phyloP scores from a whole-genome alignment of 73 alveolate species.

The Breviolum minutum region DNA sequence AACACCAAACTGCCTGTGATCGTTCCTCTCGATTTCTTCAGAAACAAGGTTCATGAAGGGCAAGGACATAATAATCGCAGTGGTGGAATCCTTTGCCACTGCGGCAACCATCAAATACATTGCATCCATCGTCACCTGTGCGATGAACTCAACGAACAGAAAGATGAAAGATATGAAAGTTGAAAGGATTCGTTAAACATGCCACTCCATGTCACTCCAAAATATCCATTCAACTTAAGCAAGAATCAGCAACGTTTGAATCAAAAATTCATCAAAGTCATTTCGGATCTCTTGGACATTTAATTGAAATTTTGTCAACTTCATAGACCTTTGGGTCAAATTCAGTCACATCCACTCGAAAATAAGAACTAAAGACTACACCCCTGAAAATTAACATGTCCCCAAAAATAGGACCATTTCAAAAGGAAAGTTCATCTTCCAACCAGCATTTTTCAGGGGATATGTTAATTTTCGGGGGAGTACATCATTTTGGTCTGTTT shows the following conservation, averaged over 20 bases:
- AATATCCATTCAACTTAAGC: no score
- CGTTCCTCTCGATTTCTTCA: background rate
- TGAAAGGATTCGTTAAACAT: no score
- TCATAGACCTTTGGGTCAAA: background rate
- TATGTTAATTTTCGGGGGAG: no score
- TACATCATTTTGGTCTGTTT: background rate
- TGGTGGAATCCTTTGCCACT: conserved; percentile 69
- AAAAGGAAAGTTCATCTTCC: no score
- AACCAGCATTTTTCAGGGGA: no score
- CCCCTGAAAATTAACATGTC: no score
- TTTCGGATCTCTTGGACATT: no score
- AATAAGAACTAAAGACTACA: background rate
- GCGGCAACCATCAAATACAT: conserved; percentile 83
- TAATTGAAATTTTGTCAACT: background rate
- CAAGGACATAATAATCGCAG: conserved; percentile 54
- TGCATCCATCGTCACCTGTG: conserved; percentile 82
- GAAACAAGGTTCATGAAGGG: conserved; percentile 37
- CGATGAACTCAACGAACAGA: background rate
- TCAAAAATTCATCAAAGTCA: no score
- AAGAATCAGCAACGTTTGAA: no score
- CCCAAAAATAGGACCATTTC: no score
- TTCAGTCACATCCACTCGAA: background rate
- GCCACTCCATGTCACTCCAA: background rate
- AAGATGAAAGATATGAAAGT: background rate
- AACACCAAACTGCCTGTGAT: background rate